Conservation (phyloP, 2,329 filamentous ascomycete genomes). For the Cyclaneusma minus region DNA sequence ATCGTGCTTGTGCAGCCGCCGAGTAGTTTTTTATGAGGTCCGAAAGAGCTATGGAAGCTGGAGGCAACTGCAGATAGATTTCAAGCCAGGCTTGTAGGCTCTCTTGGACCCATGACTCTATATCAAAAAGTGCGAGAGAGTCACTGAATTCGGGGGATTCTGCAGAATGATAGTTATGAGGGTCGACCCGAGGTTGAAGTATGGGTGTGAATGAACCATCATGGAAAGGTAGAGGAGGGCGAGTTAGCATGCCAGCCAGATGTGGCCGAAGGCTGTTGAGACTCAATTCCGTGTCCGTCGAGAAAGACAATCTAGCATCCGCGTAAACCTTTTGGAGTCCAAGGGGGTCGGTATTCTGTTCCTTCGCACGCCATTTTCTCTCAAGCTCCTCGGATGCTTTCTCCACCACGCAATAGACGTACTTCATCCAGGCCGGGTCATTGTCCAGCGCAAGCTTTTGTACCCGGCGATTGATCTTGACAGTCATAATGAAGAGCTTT, state of each 20-base stretch:
- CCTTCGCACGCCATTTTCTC: conserved; percentile 2
- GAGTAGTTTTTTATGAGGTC: conserved; percentile 21
- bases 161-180: conserved; percentile 22
- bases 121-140: too few species aligned
- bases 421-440: conserved; percentile 1
- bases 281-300: conserved; percentile 4
- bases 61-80: conserved; percentile 8
- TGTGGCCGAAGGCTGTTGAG: conserved; percentile 1
- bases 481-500: conserved; percentile 23
- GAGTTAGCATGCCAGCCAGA: not conserved
- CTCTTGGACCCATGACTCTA: conserved; percentile 33
- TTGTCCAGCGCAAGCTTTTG: conserved; percentile 20
- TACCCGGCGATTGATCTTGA: conserved; percentile 27
- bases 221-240: not conserved
- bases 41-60: conserved; percentile 17
- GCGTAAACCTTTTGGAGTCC: conserved; percentile 1
- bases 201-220: not conserved
- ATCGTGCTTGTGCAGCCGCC: conserved; percentile 13
- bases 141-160: conserved; percentile 10
- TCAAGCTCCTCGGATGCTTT: not conserved
- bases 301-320: conserved; percentile 1
- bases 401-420: conserved; percentile 2
- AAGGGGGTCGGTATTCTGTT: conserved; percentile 3
- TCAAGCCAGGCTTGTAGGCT: conserved; percentile 24
- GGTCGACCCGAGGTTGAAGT: not conserved